Conservation (phyloP, 768 basidiomycete genomes). For the Amanita pallidorosea region DNA sequence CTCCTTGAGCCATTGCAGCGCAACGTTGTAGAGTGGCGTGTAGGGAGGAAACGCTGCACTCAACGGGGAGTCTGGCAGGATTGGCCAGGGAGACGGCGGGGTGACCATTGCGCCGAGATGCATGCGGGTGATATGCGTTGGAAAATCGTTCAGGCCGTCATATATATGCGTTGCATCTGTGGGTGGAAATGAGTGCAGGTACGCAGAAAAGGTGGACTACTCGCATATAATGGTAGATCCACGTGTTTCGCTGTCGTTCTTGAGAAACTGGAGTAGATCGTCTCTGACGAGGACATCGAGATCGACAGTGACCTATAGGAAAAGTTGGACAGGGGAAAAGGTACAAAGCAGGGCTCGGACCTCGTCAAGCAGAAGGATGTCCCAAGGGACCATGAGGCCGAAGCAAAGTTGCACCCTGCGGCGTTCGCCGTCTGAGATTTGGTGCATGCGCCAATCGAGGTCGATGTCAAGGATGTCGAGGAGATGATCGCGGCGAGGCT, state of each 20-base stretch:
- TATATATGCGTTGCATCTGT: conserved; percentile 96
- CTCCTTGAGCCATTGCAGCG: conserved; percentile 79
- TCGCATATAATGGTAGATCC: conserved; percentile 82
- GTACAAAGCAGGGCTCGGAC: conserved; percentile 25
- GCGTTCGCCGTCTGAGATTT: conserved; percentile 94
- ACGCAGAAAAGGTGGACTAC: conserved; percentile 13
- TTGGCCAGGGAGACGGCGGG: conserved; percentile 62
- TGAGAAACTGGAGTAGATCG: conserved; percentile 82
- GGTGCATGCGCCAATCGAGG: conserved; percentile 92
- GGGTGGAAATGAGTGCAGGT: conserved; percentile 1
- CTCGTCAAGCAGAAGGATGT: conserved; percentile 89
- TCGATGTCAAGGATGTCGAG: conserved; percentile 93
- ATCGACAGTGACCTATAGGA: conserved; percentile 81
- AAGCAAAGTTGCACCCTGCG: conserved; percentile 88
- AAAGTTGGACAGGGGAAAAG: conserved; percentile 1
- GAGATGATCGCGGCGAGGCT: conserved; percentile 73
- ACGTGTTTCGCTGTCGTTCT: conserved; percentile 66
- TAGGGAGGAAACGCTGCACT: conserved; percentile 13
- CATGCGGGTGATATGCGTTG: conserved; percentile 91
- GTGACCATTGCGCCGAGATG: conserved; percentile 68
- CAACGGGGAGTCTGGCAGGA: conserved; percentile 16
- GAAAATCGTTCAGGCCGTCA: conserved; percentile 85
- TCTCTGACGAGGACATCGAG: conserved; percentile 92
- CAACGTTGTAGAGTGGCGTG: conserved; percentile 53
- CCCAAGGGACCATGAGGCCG: conserved; percentile 93